Base-by-base conservation (phyloP, 129 eudicot species). In the Tagetes erecta region DNA sequence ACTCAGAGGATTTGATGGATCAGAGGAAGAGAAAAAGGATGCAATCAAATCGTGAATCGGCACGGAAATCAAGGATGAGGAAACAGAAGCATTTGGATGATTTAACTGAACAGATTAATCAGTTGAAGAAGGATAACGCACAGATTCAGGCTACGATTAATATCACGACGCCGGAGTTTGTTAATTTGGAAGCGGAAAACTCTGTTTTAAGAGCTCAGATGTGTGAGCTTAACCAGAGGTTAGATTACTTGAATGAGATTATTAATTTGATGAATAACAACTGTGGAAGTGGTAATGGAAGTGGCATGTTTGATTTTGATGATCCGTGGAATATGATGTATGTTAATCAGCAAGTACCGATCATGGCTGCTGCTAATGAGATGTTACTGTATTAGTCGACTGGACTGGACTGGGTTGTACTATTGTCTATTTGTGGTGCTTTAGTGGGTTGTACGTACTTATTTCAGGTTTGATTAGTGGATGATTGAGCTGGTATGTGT, bases 21-120 rank as follows among this genome's bases (percentile, higher is more conserved):
- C 86, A 83, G 45, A 88, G 96, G 84, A 94, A 94, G 80, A 64
- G 97, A 6, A 94, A 94, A 77, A 80, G 97, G 76, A 94, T 90
- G 98, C 80, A 74, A 82, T 94, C 97, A n/a, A 94, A 94, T 76
- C 84, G 98, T 0, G 98, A 94, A 75, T 94, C 98, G 6, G 98
- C 98, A 8, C 78, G 89, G 20, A 70, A 96, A 75, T 94, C 98
- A n/a, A 80, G 98, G 76, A 78, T 86, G 87, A 80, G 91, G 37
- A 94, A 88, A 70, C 98, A 94, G 84, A 81, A 90, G 55, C 98
- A 86, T 74, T 66, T 90, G 50, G 93, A 90, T 44, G 96, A 90
- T 75, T 81, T 94, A 11, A 83, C 70, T 70, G 88, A 75, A 2
- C 92, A 94, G 52, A 85, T 68, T 59, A 66, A 86, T 49, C 89